Conservation (phyloP, 2,329 filamentous ascomycete genomes). For the Fusarium miscanthi region DNA sequence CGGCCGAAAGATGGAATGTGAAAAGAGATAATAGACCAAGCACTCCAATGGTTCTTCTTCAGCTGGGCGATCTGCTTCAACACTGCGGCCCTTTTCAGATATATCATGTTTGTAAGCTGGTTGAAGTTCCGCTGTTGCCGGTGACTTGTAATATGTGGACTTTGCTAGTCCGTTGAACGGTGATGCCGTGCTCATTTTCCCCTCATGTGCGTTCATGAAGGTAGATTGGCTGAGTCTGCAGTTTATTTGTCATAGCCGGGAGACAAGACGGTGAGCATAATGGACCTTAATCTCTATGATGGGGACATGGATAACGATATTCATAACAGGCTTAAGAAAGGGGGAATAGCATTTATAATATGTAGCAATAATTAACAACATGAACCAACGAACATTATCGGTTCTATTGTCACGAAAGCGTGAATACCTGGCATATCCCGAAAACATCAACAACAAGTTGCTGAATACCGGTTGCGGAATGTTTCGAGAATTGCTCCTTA, state of each 20-base stretch:
- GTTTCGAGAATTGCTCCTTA: constrained; percentile 15
- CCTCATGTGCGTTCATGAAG: neutral
- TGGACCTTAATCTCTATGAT: neutral
- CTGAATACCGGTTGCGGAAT: constrained; percentile 10
- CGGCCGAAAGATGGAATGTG: constrained; percentile 32
- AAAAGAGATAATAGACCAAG: constrained; percentile 10
- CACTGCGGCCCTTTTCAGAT: neutral
- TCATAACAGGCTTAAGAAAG: too few species aligned
- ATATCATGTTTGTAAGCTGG: neutral
- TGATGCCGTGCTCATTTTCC: neutral
- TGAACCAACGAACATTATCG: neutral
- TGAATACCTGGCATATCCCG: neutral
- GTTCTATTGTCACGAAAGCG: constrained; percentile 3
- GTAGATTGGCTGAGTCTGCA: neutral
- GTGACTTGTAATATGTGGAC: neutral
- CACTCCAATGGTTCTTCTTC: constrained; percentile 27
- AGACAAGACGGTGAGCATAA: neutral
- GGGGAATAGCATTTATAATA: neutral
- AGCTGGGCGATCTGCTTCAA: constrained; percentile 2
- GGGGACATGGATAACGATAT: neutral
- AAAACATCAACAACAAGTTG: neutral
- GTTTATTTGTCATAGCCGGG: neutral
- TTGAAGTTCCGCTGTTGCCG: neutral
- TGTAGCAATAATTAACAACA: neutral
- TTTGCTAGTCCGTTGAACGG: neutral